Conservation (phyloP, 495 filamentous ascomycete genomes). For the Aspergillus asperescens region DNA sequence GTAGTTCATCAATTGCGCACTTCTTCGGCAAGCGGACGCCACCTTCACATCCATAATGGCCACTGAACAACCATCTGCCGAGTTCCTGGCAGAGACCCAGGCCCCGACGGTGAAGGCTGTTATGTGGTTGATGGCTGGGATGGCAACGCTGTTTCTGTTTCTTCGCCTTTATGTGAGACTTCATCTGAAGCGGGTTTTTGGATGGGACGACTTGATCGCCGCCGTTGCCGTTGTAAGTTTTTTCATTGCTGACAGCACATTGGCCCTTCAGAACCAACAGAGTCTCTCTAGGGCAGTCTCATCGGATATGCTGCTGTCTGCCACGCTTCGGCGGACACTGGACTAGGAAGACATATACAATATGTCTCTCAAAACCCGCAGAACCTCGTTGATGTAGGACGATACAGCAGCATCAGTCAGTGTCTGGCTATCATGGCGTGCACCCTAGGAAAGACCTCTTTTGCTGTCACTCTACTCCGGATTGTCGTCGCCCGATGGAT, state of each 20-base stretch:
- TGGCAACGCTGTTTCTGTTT: slow-evolving; percentile 18
- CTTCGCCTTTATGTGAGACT: slow-evolving; percentile 24
- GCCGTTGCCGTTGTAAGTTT: slow-evolving; percentile 19
- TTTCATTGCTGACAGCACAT: neutral
- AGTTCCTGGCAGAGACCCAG: slow-evolving; percentile 9
- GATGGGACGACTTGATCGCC: slow-evolving; percentile 28
- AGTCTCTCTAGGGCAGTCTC: slow-evolving; percentile 12
- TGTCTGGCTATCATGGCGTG: slow-evolving; percentile 19
- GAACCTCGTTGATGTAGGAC: slow-evolving; percentile 18
- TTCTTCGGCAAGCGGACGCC: neutral
- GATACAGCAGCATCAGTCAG: slow-evolving; percentile 8
- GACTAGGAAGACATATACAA: slow-evolving; percentile 18
- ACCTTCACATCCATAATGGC: neutral
- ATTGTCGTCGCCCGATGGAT: slow-evolving; percentile 21
- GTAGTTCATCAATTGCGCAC: neutral
- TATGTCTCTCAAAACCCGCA: slow-evolving; percentile 15
- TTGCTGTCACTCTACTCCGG: slow-evolving; percentile 22
- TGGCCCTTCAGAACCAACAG: neutral
- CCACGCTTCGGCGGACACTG: slow-evolving; percentile 18
- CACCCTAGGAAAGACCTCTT: slow-evolving; percentile 24
- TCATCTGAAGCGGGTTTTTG: slow-evolving; percentile 22
- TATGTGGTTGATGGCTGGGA: slow-evolving; percentile 26
- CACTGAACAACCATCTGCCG: neutral
- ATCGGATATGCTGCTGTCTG: slow-evolving; percentile 24
- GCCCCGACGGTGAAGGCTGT: slow-evolving; percentile 21